Conservation (phyloP, 2,329 filamentous ascomycete species). For the Aspergillus sp. region DNA sequence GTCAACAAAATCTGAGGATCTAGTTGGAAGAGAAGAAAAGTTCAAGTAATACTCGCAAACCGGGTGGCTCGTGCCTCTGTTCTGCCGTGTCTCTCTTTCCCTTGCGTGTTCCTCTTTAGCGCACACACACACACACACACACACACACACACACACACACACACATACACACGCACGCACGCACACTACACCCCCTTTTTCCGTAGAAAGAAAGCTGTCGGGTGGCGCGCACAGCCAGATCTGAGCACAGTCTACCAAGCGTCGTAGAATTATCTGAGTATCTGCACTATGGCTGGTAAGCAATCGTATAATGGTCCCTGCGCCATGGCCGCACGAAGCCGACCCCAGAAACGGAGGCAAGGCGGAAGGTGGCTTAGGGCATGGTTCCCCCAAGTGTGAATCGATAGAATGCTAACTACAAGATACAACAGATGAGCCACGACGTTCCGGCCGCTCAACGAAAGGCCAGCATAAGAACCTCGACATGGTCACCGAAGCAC, state of each 20-base stretch:
- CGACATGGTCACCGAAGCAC: slow-evolving; percentile 59
- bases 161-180: slow-evolving; percentile 19
- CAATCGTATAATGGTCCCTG: slow-evolving; percentile 31
- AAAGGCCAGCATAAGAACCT: slow-evolving; percentile 94
- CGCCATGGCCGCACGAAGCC: slow-evolving; percentile 3
- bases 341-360: neutral
- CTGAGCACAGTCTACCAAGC: slow-evolving; percentile 17
- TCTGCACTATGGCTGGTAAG: slow-evolving; percentile 56
- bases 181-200: slow-evolving; percentile 18
- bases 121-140: slow-evolving; percentile 17
- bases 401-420: slow-evolving; percentile 23
- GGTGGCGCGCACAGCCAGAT: slow-evolving; percentile 18
- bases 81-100: slow-evolving; percentile 25
- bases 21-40: slow-evolving; percentile 15
- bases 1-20: slow-evolving; percentile 8
- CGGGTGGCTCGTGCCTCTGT: slow-evolving; percentile 21
- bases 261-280: slow-evolving; percentile 33
- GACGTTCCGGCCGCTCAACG: slow-evolving; percentile 89
- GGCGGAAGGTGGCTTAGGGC: neutral
- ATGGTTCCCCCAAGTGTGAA: slow-evolving; percentile 1
- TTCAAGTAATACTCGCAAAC: slow-evolving; percentile 28
- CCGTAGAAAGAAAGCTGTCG: slow-evolving; percentile 34
- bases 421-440: slow-evolving; percentile 66
- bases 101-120: slow-evolving; percentile 35
- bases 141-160: slow-evolving; percentile 18